Conservation (phyloP, 495 filamentous ascomycete species). For the Penicillium maclennaniae region DNA sequence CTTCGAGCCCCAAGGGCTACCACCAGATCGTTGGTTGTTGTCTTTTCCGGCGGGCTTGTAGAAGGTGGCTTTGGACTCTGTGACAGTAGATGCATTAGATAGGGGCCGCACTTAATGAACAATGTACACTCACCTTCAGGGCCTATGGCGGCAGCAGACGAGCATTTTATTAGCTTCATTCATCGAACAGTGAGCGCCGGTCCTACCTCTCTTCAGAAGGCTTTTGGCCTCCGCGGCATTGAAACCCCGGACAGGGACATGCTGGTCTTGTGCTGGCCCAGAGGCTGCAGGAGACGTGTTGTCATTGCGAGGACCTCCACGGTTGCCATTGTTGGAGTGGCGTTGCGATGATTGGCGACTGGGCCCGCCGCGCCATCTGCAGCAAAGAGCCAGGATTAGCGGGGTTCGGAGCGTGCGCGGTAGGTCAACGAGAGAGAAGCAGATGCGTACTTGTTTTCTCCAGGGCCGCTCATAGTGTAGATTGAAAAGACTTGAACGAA, state of each 20-base stretch:
- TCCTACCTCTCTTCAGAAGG: slow-evolving; percentile 39
- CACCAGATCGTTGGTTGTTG: slow-evolving; percentile 34
- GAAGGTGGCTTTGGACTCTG: slow-evolving; percentile 32
- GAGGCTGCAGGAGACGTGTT: slow-evolving; percentile 28
- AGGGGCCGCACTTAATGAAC: background rate
- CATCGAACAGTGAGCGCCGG: background rate
- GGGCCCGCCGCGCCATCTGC: slow-evolving; percentile 41
- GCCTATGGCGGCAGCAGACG: slow-evolving; percentile 15
- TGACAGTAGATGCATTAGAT: background rate
- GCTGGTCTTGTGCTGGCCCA: slow-evolving; percentile 34
- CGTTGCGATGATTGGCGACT: slow-evolving; percentile 41
- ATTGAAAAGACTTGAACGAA: background rate
- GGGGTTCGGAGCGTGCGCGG: background rate
- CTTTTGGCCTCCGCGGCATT: slow-evolving; percentile 45
- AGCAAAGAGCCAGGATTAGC: slow-evolving; percentile 8
- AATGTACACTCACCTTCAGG: slow-evolving; percentile 23
- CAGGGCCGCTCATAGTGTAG: slow-evolving; percentile 33
- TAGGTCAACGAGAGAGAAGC: background rate
- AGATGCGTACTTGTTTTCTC: slow-evolving; percentile 34
- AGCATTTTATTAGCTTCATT: background rate
- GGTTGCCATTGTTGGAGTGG: slow-evolving; percentile 32
- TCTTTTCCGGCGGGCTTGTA: slow-evolving; percentile 45
- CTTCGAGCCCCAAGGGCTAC: slow-evolving; percentile 49
- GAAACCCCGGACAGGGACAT: slow-evolving; percentile 45
- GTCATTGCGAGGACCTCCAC: slow-evolving; percentile 27